Percentiles rank a stretch among this genome's conserved stretches.
Conservation (phyloP, 176 grass and related monocot genomes). For the Tuctoria greenei region DNA sequence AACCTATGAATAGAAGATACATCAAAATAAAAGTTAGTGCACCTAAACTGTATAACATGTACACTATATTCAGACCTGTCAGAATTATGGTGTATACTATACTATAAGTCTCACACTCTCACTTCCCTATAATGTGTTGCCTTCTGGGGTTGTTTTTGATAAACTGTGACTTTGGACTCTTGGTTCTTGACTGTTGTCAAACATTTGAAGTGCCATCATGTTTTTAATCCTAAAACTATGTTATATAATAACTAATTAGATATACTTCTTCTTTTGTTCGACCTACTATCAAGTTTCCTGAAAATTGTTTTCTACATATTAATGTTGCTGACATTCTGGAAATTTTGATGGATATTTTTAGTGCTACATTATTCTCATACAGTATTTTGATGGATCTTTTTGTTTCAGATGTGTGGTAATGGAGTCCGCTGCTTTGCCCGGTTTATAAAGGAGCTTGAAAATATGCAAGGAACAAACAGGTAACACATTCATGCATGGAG, state of each 20-base stretch:
- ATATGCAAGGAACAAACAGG: slow-evolving; percentile 71
- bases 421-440: slow-evolving; percentile 89
- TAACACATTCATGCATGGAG: slow-evolving; percentile 14
- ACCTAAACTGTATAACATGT: neutral
- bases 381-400: slow-evolving; percentile 23
- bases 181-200: neutral
- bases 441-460: slow-evolving; percentile 90
- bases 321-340: neutral
- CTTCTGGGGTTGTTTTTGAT: neutral
- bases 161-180: neutral
- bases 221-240: neutral
- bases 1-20: neutral
- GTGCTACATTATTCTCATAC: slow-evolving; percentile 6
- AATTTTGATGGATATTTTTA: neutral
- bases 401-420: slow-evolving; percentile 97
- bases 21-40: neutral
- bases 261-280: neutral
- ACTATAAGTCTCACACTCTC: neutral
- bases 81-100: neutral
- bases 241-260: too few relatives aligned
- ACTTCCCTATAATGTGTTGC: neutral
- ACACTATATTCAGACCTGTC: slow-evolving; percentile 1
- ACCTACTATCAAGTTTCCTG: neutral
- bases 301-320: neutral
- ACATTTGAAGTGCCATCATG: neutral